A percentile compares a stretch with the other conserved stretches of the same genome.
These are phyloP conservation scores for Pleurotus djamor DNA, from an alignment of 768 basidiomycete species.

Conservation along the genomic window DNA sequence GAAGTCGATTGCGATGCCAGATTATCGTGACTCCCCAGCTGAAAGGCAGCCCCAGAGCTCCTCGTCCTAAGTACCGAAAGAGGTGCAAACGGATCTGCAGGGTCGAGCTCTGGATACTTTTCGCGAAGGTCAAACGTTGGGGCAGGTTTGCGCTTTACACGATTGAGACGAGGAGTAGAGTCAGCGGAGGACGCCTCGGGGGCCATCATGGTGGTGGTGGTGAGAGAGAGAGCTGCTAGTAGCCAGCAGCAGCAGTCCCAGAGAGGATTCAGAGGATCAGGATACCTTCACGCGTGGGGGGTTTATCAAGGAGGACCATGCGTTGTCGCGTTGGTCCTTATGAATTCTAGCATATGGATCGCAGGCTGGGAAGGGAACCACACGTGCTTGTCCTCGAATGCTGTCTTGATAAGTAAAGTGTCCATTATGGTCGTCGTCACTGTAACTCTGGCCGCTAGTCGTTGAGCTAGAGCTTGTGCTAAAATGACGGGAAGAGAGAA, in stretches of 20 bases:
- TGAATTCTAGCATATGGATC: not conserved
- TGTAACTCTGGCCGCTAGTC: not conserved
- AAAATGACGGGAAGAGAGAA: not conserved
- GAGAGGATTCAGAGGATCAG: not conserved
- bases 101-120: conserved; percentile 68
- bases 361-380: not conserved
- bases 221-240: not conserved
- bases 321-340: conserved; percentile 6
- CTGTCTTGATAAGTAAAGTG: not conserved
- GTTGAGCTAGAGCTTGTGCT: conserved; percentile 3
- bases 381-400: not conserved
- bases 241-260: not conserved
- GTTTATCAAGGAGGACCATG: conserved; percentile 2
- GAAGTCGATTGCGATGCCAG: not conserved
- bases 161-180: conserved; percentile 5
- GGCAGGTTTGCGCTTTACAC: conserved; percentile 55
- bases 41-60: conserved; percentile 40
- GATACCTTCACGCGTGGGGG: conserved; percentile 1
- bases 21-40: conserved; percentile 1
- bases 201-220: not conserved
- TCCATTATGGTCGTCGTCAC: not conserved
- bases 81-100: conserved; percentile 67
- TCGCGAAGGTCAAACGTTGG: conserved; percentile 48
- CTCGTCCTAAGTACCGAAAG: conserved; percentile 64
- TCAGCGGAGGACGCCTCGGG: not conserved